Base-by-base conservation (phyloP, 441 rosid species). In the Populus trichocarpa region DNA sequence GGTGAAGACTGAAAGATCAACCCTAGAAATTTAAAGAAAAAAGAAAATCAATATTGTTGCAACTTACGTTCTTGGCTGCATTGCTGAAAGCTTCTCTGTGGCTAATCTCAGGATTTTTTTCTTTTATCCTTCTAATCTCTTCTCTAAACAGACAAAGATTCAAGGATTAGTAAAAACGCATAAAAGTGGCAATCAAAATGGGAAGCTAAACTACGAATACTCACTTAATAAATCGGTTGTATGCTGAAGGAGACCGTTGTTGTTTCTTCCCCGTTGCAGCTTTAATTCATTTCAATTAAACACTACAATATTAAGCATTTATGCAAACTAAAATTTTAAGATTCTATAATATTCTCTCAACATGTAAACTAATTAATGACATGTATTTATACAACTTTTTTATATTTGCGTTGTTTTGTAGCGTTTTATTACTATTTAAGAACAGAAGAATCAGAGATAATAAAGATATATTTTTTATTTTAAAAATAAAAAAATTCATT, bases 1-100 rank as follows among this genome's bases (percentile, higher is more conserved):
- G 18, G 30, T 23, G 35, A 11, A 25, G 32, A 30, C 32, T 30
- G 32, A 4, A 30, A 30, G 32, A 30, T 30, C 32, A 30, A 30
- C 32, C 32, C 32, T 30, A 30, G 32, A 30, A 30, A 3, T 30
- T 30, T 3, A 30, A 30, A 0, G 4, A 30, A 30, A 30, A 30
- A 30, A 30, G 32, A 30, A 30, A 4, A 30, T 30, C 32, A 30
- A 30, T 30, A 30, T 30, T 30, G 32, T 30, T 30, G 32, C 32
- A 30, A 30, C 85, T 81, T 80, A 88, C 91, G 80, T 88, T 88
- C 76, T 88, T 88, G 40, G 91, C 91, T 57, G 89, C 91, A 25
- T 86, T 84, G 76, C 89, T 88, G 68, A 88, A 88, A 8, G 88
- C 91, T 81, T 88, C 87, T 71, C 87, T 81, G 16, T 88, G 91